These are phyloP conservation scores for Cladosporium velox DNA, from an alignment of 2,329 filamentous ascomycete genomes.

Conservation along the genomic window DNA sequence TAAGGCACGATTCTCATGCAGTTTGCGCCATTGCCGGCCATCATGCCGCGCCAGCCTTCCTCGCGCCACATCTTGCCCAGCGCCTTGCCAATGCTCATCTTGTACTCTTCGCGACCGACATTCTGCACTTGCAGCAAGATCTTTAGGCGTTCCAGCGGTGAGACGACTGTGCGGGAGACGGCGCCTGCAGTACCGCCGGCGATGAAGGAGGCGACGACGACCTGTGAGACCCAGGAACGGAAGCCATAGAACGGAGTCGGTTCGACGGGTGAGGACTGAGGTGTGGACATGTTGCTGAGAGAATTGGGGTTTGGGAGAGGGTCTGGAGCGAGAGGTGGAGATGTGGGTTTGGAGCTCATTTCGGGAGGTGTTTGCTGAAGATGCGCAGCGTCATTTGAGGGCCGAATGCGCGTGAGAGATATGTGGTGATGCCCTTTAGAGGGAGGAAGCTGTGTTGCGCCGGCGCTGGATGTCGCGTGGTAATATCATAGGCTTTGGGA, in stretches of 20 bases:
- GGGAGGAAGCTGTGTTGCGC: slow-evolving; percentile 9
- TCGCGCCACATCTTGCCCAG: slow-evolving; percentile 94
- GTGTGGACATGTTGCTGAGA: slow-evolving; percentile 5
- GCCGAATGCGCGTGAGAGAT: slow-evolving; percentile 6
- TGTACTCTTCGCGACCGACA: slow-evolving; percentile 86
- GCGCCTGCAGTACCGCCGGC: slow-evolving; percentile 92
- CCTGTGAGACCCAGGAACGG: slow-evolving; percentile 64
- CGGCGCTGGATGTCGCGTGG: slow-evolving; percentile 13
- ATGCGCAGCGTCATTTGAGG: slow-evolving; percentile 19
- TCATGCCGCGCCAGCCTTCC: slow-evolving; percentile 95
- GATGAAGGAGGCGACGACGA: slow-evolving; percentile 87
- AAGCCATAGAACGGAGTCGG: slow-evolving; percentile 25
- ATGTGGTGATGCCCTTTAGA: background rate
- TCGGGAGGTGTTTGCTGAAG: background rate
- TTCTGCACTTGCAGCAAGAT: slow-evolving; percentile 98
- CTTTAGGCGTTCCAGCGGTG: slow-evolving; percentile 91
- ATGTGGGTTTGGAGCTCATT: background rate
- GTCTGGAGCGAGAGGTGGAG: slow-evolving; percentile 8
- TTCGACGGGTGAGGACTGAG: slow-evolving; percentile 6
- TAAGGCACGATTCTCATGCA: slow-evolving; percentile 98
- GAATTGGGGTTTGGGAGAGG: slow-evolving; percentile 6
- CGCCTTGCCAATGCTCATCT: slow-evolving; percentile 84
- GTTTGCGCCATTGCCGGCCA: slow-evolving; percentile 97
- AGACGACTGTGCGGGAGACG: slow-evolving; percentile 96
- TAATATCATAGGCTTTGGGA: slow-evolving; percentile 12